A percentile compares a stretch with the other conserved stretches of the same genome.
Conservation (phyloP, 768 basidiomycete genomes). For the Rhizopogon rudus region DNA sequence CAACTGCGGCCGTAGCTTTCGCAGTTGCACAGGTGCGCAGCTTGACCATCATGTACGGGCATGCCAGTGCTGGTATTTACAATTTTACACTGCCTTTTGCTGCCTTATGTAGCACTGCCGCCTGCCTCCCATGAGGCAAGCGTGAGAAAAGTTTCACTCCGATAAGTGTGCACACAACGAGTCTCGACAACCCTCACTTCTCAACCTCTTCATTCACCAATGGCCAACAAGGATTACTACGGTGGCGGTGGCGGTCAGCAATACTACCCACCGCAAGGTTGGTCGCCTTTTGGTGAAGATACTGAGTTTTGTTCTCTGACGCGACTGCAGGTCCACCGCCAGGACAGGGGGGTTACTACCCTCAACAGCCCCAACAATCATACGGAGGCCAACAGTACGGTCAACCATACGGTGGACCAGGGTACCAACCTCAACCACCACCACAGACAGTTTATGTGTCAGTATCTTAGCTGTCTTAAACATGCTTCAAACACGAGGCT, state of each 20-base stretch:
- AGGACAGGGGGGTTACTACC: constrained; percentile 69
- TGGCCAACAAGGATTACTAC: constrained; percentile 80
- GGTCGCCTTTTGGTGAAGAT: constrained; percentile 6
- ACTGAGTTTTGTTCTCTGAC: not conserved
- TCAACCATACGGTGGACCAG: constrained; percentile 31
- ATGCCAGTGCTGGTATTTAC: not conserved
- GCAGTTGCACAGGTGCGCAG: not conserved
- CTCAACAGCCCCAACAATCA: constrained; percentile 66
- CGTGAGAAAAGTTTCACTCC: not conserved
- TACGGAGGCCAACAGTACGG: constrained; percentile 50
- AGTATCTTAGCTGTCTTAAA: constrained; percentile 21
- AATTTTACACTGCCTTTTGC: not conserved
- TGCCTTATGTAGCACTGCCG: not conserved
- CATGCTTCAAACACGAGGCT: not conserved
- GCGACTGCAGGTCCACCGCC: constrained; percentile 41
- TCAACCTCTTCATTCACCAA: constrained; percentile 22
- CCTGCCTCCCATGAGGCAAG: not conserved
- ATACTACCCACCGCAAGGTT: constrained; percentile 51
- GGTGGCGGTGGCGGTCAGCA: constrained; percentile 39
- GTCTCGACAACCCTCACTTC: constrained; percentile 8
- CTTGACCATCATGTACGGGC: constrained; percentile 1
- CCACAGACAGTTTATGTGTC: constrained; percentile 83
- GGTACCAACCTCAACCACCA: constrained; percentile 58
- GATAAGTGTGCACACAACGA: not conserved
- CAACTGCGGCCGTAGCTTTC: not conserved